These are phyloP conservation scores for Huntiella omanensis DNA, from an alignment of 2,329 filamentous ascomycete species.

Conservation along the genomic window DNA sequence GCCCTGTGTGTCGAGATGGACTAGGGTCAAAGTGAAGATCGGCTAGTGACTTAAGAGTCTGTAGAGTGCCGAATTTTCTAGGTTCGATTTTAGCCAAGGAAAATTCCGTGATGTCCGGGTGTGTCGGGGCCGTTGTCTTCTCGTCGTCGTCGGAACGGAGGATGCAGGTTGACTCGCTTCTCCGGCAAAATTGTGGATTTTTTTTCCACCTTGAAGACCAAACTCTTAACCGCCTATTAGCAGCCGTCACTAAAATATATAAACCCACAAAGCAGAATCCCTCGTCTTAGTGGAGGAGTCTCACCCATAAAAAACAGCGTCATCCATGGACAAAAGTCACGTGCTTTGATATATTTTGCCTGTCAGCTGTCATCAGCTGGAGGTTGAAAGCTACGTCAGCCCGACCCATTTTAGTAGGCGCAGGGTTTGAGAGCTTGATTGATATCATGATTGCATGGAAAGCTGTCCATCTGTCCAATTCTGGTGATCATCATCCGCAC, in stretches of 20 bases:
- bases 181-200: slow-evolving; percentile 2
- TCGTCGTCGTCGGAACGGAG: neutral
- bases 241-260: slow-evolving; percentile 2
- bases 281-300: neutral
- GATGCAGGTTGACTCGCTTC: slow-evolving; percentile 1
- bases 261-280: slow-evolving; percentile 8
- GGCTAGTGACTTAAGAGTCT: too few species aligned
- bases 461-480: slow-evolving; percentile 12
- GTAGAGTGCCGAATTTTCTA: too few species aligned
- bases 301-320: slow-evolving; percentile 3
- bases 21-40: too few species aligned
- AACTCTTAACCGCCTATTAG: slow-evolving; percentile 2
- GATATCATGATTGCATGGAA: slow-evolving; percentile 7
- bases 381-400: slow-evolving; percentile 3
- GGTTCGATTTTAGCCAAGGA: too few species aligned
- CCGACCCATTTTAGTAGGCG: slow-evolving; percentile 3
- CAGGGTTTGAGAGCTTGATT: slow-evolving; percentile 3
- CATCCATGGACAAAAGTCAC: slow-evolving; percentile 7
- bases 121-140: too few species aligned
- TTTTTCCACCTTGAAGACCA: slow-evolving; percentile 5
- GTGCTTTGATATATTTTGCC: neutral
- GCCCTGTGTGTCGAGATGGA: too few species aligned
- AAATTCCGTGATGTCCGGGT: too few species aligned
- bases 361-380: slow-evolving; percentile 4
- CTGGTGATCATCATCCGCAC: neutral